Evolutionary conservation across 192 early-diverging fungal genomes (phyloP), one percentile per base, ranked within the genome.

Genomic region (Umbelopsis sp.): DNA sequence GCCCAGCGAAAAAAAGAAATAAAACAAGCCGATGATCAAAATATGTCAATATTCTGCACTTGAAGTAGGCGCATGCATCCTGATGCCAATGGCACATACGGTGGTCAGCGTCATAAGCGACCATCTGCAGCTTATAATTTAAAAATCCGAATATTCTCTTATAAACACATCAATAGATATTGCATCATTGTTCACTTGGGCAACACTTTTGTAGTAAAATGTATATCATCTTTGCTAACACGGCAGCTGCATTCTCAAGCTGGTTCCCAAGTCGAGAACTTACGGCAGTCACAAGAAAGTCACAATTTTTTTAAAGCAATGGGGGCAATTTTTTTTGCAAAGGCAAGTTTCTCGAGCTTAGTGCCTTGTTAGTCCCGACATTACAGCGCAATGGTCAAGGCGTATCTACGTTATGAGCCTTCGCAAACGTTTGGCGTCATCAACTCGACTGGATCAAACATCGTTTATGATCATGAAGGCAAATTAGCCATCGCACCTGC

Each of bases 391-490:
- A 90, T 90, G 88, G 87, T 84, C 49, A 91, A 91, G 80, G 84
- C 93, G 16, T 95, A 95, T 74, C 75, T 94, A 76, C 89, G 92
- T 50, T 99, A 98, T 78, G 88, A 89, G 71, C 85, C 90, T 44
- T 81, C 83, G 49, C 84, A 86, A 72, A 84, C 84, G 58, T 96
- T 98, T 84, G 97, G 96, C 64, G 85, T 98, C 15, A 89, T 99
- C 49, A 75, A 88, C 68, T 91, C 88, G 66, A 79, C 83, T 4
- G 74, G 73, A 22, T 84, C 90, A 20, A 95, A 94, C 68, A 86
- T 87, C 16, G 77, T 91, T 25, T 93, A 91, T 53, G 90, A 91
- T 75, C 66, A 74, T 23, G 84, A 78, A 3, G 95, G 90, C 44
- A 91, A 87, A 78, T 78, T 86, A 65, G 91, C 91, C 53, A 83